Evolutionary conservation across 1,284 basidiomycete genomes (phyloP), one percentile per base, ranked within the genome.

Genomic region (Phellinidium pouzarii): DNA sequence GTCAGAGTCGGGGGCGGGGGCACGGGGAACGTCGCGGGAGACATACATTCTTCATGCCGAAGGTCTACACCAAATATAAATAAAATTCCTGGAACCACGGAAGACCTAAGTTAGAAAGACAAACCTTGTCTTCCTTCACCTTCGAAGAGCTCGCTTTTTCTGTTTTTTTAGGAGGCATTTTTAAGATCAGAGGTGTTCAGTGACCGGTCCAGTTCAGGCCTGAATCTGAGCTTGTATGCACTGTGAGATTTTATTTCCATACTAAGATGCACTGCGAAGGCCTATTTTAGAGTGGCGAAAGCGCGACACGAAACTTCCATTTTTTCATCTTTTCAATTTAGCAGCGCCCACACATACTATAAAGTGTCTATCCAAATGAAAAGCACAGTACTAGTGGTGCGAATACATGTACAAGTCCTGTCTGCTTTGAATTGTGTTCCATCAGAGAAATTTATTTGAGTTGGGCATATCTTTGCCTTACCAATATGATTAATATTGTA

Each of bases 11-110:
- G 54, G 56, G 25, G 48, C 50, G 7, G 44, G 37, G 19, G 38
- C 45, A 45, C 20, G 29, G 42, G n/a, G 22, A 14, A 36, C 23
- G 48, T 51, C 45, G 45, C 45, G 14, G n/a, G 26, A 9, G 45
- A 68, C 80, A 54, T 59, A 89, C 87, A 73, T 94, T 95, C 79
- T 94, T 94, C 83, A 94, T 78, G 54, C 92, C 91, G 68, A 95
- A 95, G 57, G 87, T 91, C 87, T 91, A 69, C 50, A n/a, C n/a
- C n/a, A n/a, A n/a, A n/a, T n/a, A n/a, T n/a, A 63, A 66, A 66
- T 60, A 62, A 61, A 52, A 44, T 55, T 44, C 59, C 62, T 56
- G 62, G 62, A 49, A 56, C 53, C 25, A 27, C 53, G 53, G 47
- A 38, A 51, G 54, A 54, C 42, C 22, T 40, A 12, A 20, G 46